Base-by-base conservation (phyloP, 202 grass and related monocot genomes). In the Panicum hallii region DNA sequence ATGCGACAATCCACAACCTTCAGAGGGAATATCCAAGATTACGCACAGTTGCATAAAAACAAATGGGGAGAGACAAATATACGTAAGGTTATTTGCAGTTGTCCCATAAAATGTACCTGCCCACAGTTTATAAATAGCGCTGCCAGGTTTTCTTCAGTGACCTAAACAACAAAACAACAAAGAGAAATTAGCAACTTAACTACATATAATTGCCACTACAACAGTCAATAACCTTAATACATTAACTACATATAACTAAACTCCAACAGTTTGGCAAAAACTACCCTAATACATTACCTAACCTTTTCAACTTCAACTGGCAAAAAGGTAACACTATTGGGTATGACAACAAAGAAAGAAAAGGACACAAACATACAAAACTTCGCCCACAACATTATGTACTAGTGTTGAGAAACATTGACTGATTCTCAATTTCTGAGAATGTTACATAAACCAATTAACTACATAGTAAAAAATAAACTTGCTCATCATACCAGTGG, bases 1-100 rank as follows among this genome's bases (percentile, higher is more conserved):
- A 99, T 93, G 67, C 97, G 97, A 79, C 97, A 99, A 52, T 99
- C 97, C 84, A 99, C 97, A 82, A 99, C 97, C 93, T 99, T 89
- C 43, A 89, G 22, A 78, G 75, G 74, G 7, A 68, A 85, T 81
- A 32, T 26, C 46, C 47, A 43, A 32, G 20, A 64, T 83, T 79
- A 71, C 57, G 47, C 58, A 38, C 16, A 34, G 49, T 77, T 47
- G 61, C 58, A 63, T 60, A 26, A 64, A 55, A 79, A 67, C 14
- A 80, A 86, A 68, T 48, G 68, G 72, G 13, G 43, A 78, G 53
- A 12, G 52, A 23, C 36, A 85, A 86, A 69, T 28, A 45, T 43
- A 64, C 57, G 14, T 0, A 55, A 38, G 9, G 49, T 49, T 4
- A 6, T 74, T 55, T 54, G 34, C 28, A 13, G 40, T 17, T 74